phyloP scores from a whole-genome alignment of 2,329 filamentous ascomycete species.

The Neofusicoccum laricinum region DNA sequence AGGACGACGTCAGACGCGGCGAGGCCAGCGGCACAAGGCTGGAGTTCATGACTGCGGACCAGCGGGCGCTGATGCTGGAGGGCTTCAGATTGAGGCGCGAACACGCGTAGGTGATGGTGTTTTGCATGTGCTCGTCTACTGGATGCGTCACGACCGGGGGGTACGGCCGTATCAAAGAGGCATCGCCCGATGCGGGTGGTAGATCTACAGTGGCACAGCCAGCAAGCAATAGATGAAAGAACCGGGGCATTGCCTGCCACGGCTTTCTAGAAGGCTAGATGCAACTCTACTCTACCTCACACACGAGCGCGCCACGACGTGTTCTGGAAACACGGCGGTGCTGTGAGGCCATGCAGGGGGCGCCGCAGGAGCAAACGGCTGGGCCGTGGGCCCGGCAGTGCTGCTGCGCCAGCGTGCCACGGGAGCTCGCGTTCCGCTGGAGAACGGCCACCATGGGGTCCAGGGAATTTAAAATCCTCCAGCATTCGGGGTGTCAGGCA shows the following conservation, averaged over 20 bases:
- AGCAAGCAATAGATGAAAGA: constrained; percentile 6
- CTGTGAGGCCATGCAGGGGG: not conserved
- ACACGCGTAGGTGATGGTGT: not conserved
- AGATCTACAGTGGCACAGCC: not conserved
- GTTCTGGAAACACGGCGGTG: constrained; percentile 3
- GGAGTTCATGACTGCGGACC: constrained; percentile 26
- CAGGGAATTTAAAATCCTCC: constrained; percentile 11
- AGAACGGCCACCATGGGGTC: not conserved
- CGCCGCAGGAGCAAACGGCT: not conserved
- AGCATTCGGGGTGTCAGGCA: not conserved
- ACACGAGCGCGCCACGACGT: not conserved
- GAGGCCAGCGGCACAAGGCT: constrained; percentile 27
- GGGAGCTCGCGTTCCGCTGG: too few relatives aligned
- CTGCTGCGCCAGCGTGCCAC: not conserved
- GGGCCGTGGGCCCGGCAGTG: not conserved
- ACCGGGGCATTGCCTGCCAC: not conserved
- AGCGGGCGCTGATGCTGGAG: constrained; percentile 32
- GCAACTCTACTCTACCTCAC: not conserved
- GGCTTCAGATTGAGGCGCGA: constrained; percentile 25
- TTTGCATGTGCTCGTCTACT: not conserved
- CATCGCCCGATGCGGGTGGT: constrained; percentile 2
- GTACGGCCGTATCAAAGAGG: constrained; percentile 4
- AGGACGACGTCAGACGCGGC: constrained; percentile 37
- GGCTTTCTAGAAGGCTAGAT: not conserved
- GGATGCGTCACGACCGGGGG: not conserved